Conservation (phyloP, 495 filamentous ascomycete species). For the Aspergillus taichungensis region DNA sequence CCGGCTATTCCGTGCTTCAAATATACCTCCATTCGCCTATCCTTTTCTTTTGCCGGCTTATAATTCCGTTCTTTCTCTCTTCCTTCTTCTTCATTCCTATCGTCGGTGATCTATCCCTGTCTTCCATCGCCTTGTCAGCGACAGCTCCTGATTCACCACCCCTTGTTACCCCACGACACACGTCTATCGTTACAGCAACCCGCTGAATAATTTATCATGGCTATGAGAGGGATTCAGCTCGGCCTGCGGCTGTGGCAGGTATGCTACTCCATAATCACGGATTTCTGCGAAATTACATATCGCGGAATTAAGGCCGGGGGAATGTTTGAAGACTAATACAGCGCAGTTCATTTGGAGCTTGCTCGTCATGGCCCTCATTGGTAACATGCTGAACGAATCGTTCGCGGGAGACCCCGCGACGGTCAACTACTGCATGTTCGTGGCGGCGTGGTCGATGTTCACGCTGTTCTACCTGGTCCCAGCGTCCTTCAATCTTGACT, state of each 20-base stretch:
- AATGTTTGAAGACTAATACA: not conserved
- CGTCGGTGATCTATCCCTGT: not conserved
- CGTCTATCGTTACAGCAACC: slow-evolving; percentile 1
- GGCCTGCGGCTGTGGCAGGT: slow-evolving; percentile 35
- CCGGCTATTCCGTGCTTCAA: slow-evolving; percentile 25
- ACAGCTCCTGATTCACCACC: not conserved
- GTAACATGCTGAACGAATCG: slow-evolving; percentile 56
- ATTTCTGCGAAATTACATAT: not conserved
- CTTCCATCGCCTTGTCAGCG: not conserved
- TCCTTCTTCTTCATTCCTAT: not conserved
- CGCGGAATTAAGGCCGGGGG: not conserved
- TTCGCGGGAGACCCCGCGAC: slow-evolving; percentile 44
- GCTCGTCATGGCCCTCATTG: slow-evolving; percentile 56
- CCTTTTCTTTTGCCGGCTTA: slow-evolving; percentile 7
- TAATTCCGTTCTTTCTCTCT: slow-evolving; percentile 1
- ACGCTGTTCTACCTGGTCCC: slow-evolving; percentile 54
- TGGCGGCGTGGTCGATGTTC: slow-evolving; percentile 55
- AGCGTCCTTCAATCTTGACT: slow-evolving; percentile 39
- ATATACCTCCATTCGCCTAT: slow-evolving; percentile 11
- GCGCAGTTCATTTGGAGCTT: slow-evolving; percentile 58
- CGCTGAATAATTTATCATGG: slow-evolving; percentile 16
- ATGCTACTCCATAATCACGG: slow-evolving; percentile 3
- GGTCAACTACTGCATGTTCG: slow-evolving; percentile 60
- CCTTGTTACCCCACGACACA: not conserved
- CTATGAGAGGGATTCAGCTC: slow-evolving; percentile 20